Evolutionary conservation across 2,329 filamentous ascomycete species (phyloP).

Genomic region (Aspergillus bombycis): DNA sequence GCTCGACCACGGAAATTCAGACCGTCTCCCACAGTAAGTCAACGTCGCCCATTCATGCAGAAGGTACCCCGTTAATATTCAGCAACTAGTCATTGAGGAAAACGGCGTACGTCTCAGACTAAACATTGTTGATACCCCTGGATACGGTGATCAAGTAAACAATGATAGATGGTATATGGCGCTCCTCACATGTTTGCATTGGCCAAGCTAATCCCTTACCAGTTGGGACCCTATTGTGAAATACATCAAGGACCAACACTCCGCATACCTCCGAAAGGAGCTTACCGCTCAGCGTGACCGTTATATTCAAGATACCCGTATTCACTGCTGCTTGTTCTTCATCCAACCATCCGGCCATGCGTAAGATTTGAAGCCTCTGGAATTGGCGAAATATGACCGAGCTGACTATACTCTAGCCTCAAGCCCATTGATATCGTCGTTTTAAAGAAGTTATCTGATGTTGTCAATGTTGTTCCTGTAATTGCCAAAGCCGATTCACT

Average conservation of each 20-base stretch:
- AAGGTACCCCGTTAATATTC: conserved; percentile 21
- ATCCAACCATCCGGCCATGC: conserved; percentile 98
- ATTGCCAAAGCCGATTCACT: conserved; percentile 98
- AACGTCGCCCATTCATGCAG: not conserved
- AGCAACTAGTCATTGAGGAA: conserved; percentile 79
- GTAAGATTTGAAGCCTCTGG: conserved; percentile 34
- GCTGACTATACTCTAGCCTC: conserved; percentile 52
- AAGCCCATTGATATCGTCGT: conserved; percentile 99
- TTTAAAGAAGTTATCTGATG: conserved; percentile 98
- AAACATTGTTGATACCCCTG: conserved; percentile 98
- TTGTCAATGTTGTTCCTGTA: conserved; percentile 98
- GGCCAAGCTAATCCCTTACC: conserved; percentile 25
- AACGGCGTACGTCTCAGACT: conserved; percentile 95
- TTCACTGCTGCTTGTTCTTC: conserved; percentile 99
- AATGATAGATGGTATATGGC: conserved; percentile 82
- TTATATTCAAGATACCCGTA: conserved; percentile 98
- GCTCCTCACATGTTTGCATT: conserved; percentile 3
- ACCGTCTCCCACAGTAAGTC: conserved; percentile 81
- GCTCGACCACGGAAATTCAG: conserved; percentile 97
- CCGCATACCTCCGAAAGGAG: conserved; percentile 97
- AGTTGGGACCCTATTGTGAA: conserved; percentile 99
- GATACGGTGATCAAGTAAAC: conserved; percentile 98
- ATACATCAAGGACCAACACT: conserved; percentile 99
- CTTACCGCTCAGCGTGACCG: conserved; percentile 98
- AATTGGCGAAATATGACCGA: not conserved